Percentiles rank a stretch among this genome's conserved stretches.
phyloP scores from a whole-genome alignment of 306 rosid genomes.

The Cajanus cajan region DNA sequence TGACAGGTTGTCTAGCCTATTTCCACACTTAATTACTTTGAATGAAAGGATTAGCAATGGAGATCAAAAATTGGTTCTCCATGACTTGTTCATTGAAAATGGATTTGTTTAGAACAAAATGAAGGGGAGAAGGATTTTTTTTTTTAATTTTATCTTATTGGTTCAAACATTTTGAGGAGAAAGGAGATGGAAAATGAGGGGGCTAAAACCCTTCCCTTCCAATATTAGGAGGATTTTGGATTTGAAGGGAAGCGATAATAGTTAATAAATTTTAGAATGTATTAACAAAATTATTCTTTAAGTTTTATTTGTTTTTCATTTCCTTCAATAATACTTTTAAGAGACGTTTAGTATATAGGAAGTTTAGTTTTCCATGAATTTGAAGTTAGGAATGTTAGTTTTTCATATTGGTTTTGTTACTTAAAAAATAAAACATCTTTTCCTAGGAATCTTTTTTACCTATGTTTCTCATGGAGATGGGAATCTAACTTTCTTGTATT shows the following conservation, averaged over 20 bases:
- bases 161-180: neutral
- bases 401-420: no score
- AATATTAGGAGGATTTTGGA: neutral
- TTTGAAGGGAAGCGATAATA: neutral
- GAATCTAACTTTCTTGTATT: no score
- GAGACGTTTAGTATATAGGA: neutral
- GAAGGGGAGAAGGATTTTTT: neutral
- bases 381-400: no score
- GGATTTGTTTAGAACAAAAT: neutral
- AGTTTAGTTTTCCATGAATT: no score
- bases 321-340: neutral
- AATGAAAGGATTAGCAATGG: neutral
- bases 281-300: neutral
- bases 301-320: neutral
- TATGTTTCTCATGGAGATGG: no score
- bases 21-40: neutral
- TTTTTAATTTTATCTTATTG: neutral
- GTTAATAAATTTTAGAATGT: neutral
- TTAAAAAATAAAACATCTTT: no score
- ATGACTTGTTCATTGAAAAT: neutral
- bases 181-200: neutral
- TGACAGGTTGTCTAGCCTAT: neutral
- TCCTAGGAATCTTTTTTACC: no score
- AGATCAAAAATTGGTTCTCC: neutral
- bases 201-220: neutral